These are phyloP conservation scores for Vigna nakashimae DNA, from an alignment of 306 rosid species.

Conservation along the genomic window DNA sequence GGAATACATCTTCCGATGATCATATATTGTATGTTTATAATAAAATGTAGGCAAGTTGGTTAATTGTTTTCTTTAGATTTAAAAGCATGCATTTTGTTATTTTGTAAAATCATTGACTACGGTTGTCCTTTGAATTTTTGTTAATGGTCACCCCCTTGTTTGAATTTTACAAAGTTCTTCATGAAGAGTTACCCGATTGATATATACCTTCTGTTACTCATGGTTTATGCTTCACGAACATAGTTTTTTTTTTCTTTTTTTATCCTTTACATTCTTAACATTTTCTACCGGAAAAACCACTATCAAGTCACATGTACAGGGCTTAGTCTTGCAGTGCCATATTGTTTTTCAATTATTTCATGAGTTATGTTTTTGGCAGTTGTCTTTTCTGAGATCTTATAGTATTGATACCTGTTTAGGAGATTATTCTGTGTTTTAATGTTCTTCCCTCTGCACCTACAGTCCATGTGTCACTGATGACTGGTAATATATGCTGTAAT, in stretches of 20 bases:
- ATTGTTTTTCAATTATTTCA: neutral
- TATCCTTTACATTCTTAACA: neutral
- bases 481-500: neutral
- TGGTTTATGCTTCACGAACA: constrained; percentile 2
- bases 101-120: too few species aligned
- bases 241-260: neutral
- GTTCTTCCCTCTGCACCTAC: neutral
- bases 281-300: neutral
- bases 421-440: neutral
- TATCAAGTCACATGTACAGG: neutral
- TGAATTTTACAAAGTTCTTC: neutral
- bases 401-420: neutral
- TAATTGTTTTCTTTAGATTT: neutral
- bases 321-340: neutral
- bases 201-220: neutral
- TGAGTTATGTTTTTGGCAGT: neutral
- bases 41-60: neutral
- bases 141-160: neutral
- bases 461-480: neutral
- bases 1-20: neutral
- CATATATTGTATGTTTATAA: too few species aligned
- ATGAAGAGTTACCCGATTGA: neutral
- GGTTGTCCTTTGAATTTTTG: neutral
- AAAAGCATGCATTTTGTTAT: neutral
- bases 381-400: neutral